Evolutionary conservation across 768 basidiomycete species (phyloP).

Genomic region (Pulveroboletus sp.): DNA sequence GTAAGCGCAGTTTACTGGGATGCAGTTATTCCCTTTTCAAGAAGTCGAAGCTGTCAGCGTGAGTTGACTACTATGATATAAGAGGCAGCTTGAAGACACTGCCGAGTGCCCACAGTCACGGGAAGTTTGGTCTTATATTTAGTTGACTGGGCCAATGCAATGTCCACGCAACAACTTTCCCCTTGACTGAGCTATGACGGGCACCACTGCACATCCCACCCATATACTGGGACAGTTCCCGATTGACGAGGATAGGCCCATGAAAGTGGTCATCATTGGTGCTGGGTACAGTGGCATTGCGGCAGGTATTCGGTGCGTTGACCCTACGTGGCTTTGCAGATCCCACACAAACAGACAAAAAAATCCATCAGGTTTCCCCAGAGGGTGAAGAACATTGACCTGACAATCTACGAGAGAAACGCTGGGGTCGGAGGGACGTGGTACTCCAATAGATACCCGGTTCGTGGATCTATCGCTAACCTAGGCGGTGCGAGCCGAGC

Average conservation of each 20-base stretch:
- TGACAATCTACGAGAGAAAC: slow-evolving; percentile 60
- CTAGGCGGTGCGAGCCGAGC: background rate
- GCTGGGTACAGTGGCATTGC: slow-evolving; percentile 61
- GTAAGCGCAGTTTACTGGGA: no score
- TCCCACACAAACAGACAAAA: background rate
- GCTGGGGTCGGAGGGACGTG: slow-evolving; percentile 63
- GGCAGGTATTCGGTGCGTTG: slow-evolving; percentile 50
- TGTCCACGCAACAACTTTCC: no score
- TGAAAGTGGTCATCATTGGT: slow-evolving; percentile 55
- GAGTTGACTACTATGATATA: no score
- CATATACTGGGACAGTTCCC: slow-evolving; percentile 41
- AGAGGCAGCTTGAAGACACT: no score
- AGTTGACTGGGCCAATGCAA: no score
- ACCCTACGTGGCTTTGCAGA: background rate
- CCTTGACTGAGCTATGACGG: no score
- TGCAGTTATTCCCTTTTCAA: no score
- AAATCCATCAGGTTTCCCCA: slow-evolving; percentile 43
- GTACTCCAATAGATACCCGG: slow-evolving; percentile 56
- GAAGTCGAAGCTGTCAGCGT: no score
- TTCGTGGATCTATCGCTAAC: slow-evolving; percentile 16
- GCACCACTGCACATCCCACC: no score
- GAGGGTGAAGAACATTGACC: slow-evolving; percentile 48
- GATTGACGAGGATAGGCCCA: slow-evolving; percentile 52
- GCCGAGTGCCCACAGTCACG: no score
- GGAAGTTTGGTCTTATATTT: no score